Evolutionary conservation across 768 basidiomycete genomes (phyloP).

Genomic region (Rhodotorula kratochvilovae): DNA sequence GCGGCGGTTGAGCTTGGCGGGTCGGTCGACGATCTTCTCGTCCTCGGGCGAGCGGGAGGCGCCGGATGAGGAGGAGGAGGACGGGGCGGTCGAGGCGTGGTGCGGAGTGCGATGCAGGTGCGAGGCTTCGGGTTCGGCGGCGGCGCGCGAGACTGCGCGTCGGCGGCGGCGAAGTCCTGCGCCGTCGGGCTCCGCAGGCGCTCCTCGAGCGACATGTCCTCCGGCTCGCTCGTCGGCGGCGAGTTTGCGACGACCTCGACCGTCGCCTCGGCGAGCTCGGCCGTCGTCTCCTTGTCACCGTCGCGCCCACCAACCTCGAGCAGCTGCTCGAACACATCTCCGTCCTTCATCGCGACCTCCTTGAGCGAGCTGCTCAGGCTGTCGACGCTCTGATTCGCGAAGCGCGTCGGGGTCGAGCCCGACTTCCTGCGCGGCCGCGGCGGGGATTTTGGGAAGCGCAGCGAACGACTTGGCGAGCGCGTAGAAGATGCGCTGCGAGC

Average conservation of each 20-base stretch:
- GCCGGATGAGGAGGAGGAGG: neutral
- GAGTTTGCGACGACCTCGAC: neutral
- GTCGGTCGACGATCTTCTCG: conserved; percentile 3
- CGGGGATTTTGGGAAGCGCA: conserved; percentile 33
- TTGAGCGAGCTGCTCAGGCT: neutral
- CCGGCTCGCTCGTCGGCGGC: conserved; percentile 14
- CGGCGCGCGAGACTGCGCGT: neutral
- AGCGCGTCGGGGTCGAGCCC: conserved; percentile 1
- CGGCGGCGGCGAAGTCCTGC: neutral
- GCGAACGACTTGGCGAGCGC: conserved; percentile 40
- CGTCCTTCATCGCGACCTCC: conserved; percentile 8
- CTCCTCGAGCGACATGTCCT: conserved; percentile 21
- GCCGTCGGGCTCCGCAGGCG: conserved; percentile 7
- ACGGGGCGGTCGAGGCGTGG: conserved; percentile 8
- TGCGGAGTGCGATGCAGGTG: neutral
- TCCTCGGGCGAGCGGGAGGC: neutral
- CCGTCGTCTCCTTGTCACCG: conserved; percentile 1
- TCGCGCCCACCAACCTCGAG: conserved; percentile 31
- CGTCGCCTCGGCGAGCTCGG: conserved; percentile 12
- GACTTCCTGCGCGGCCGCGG: neutral
- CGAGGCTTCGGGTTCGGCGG: neutral
- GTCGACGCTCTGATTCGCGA: neutral
- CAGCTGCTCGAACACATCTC: conserved; percentile 16
- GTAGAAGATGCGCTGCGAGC: conserved; percentile 42
- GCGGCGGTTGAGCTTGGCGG: conserved; percentile 6